These are phyloP conservation scores for Aspergillus pseudoglaucus DNA, from an alignment of 2,329 filamentous ascomycete genomes.

Conservation along the genomic window DNA sequence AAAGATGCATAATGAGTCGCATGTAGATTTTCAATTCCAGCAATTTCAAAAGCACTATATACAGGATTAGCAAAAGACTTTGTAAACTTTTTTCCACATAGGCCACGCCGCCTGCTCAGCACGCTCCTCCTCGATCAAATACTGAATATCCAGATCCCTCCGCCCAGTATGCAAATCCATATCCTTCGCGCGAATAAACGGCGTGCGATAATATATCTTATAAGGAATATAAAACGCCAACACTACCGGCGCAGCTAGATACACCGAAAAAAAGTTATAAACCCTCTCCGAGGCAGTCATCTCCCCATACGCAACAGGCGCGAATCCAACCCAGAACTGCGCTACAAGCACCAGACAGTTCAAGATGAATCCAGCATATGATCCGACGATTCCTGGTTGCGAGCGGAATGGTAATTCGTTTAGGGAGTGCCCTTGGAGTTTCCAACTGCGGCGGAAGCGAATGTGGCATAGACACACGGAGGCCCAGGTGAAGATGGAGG, in stretches of 20 bases:
- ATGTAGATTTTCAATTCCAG: too few species aligned
- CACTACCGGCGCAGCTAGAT: constrained; percentile 54
- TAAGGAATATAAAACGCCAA: constrained; percentile 61
- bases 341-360: constrained; percentile 71
- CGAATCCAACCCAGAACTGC: constrained; percentile 84
- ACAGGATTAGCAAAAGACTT: constrained; percentile 57
- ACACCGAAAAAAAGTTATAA: constrained; percentile 62
- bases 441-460: constrained; percentile 78
- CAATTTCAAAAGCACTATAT: too few species aligned
- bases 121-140: constrained; percentile 71
- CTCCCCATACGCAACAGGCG: constrained; percentile 56
- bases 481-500: constrained; percentile 70
- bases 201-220: constrained; percentile 67
- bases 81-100: constrained; percentile 68
- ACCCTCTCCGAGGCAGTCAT: constrained; percentile 45
- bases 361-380: constrained; percentile 69
- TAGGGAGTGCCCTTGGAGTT: constrained; percentile 59
- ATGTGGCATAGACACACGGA: constrained; percentile 88
- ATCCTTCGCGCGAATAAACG: constrained; percentile 59
- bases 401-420: constrained; percentile 74
- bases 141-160: constrained; percentile 73
- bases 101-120: constrained; percentile 69
- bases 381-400: constrained; percentile 71
- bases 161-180: constrained; percentile 86
- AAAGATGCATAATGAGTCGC: too few species aligned